Evolutionary conservation across 2,329 filamentous ascomycete species (phyloP).

Genomic region (Penicillium brevicompactum): DNA sequence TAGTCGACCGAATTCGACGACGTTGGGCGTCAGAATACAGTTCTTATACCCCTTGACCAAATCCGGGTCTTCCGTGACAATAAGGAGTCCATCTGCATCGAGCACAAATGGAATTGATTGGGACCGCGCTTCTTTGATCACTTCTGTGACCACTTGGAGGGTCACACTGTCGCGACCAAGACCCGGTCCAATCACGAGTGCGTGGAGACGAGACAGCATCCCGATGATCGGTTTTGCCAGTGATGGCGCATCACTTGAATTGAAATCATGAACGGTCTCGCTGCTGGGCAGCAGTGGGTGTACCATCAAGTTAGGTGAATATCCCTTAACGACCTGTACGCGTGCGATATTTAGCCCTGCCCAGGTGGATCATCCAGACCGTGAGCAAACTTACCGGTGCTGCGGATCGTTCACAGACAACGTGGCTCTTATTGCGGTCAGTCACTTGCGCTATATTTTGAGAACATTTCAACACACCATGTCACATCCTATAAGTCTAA

Average conservation of each 20-base stretch:
- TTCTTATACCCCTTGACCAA: conserved; percentile 78
- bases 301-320: conserved; percentile 98
- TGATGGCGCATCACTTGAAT: conserved; percentile 55
- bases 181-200: conserved; percentile 89
- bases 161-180: conserved; percentile 87
- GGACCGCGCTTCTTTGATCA: conserved; percentile 77
- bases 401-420: conserved; percentile 91
- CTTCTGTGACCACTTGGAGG: conserved; percentile 78
- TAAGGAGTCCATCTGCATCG: conserved; percentile 83
- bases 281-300: conserved; percentile 91
- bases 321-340: conserved; percentile 84
- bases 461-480: conserved; percentile 66
- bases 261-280: conserved; percentile 51
- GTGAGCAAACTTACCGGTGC: conserved; percentile 51
- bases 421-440: conserved; percentile 61
- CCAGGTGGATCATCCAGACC: not conserved
- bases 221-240: conserved; percentile 71
- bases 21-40: conserved; percentile 90
- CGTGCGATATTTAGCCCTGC: not conserved
- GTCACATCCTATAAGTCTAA: conserved; percentile 59
- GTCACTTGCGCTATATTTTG: not conserved
- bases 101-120: conserved; percentile 76
- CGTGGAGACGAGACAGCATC: conserved; percentile 85
- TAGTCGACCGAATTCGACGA: conserved; percentile 85
- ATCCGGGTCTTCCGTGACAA: conserved; percentile 75